phyloP scores from a whole-genome alignment of 176 grass and related monocot species.

The Musa troglodytarum region DNA sequence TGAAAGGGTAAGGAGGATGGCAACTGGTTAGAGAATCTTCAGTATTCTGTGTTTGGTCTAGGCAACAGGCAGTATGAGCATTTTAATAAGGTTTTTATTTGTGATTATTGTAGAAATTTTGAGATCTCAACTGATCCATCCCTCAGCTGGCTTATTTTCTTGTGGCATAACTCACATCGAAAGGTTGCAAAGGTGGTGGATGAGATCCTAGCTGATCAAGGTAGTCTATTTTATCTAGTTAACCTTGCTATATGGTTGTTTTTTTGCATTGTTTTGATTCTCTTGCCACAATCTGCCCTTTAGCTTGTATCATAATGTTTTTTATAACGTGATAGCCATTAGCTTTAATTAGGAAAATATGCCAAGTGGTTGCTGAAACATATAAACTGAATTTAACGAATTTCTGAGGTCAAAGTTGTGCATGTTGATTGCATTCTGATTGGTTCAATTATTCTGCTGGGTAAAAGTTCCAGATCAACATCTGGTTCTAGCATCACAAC shows the following conservation, averaged over 20 bases:
- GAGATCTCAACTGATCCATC: conserved; percentile 2
- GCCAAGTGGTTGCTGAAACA: no score
- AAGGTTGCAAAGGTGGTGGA: conserved; percentile 82
- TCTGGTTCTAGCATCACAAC: no score
- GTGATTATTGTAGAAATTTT: conserved; percentile 4
- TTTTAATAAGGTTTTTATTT: conserved; percentile 79
- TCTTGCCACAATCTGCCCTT: not conserved
- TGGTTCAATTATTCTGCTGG: no score
- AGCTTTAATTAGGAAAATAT: no score
- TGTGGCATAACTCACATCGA: conserved; percentile 22
- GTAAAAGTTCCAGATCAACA: no score
- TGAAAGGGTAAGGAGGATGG: conserved; percentile 64
- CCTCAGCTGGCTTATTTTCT: conserved; percentile 17
- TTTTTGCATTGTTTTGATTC: not conserved
- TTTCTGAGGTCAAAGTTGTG: no score
- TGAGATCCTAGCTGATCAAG: conserved; percentile 54
- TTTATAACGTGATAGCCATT: no score
- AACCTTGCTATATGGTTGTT: not conserved
- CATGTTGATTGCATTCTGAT: no score
- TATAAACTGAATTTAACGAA: no score
- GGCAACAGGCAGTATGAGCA: conserved; percentile 94
- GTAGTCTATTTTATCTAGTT: conserved; percentile 37
- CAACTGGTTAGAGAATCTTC: conserved; percentile 63
- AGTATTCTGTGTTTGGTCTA: conserved; percentile 86
- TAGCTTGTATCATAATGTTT: no score